A percentile compares a stretch with the other conserved stretches of the same genome.
phyloP scores from a whole-genome alignment of 1,284 basidiomycete genomes.

The Cutaneotrichosporon curvatum region DNA sequence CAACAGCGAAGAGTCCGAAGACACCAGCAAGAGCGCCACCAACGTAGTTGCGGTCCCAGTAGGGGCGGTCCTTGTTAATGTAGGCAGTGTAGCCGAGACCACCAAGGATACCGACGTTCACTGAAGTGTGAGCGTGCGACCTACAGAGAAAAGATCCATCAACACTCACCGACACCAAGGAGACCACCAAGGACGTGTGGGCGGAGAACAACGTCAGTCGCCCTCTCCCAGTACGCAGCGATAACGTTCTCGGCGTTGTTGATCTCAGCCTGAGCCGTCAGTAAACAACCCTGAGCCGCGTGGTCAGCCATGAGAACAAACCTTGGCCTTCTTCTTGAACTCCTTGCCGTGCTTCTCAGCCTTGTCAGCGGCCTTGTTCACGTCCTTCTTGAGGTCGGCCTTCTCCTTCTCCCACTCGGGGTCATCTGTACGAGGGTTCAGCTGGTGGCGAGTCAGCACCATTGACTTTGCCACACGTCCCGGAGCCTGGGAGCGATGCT shows the following conservation, averaged over 20 bases:
- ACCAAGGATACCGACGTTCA: constrained; percentile 64
- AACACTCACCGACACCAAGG: constrained; percentile 57
- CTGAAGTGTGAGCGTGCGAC: constrained; percentile 42
- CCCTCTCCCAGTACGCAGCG: constrained; percentile 53
- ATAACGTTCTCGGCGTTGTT: constrained; percentile 55
- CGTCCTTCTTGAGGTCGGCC: constrained; percentile 14
- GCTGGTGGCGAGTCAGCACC: constrained; percentile 4
- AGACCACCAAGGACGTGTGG: constrained; percentile 67
- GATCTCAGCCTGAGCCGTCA: constrained; percentile 31
- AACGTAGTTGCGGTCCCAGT: constrained; percentile 55
- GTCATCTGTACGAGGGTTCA: constrained; percentile 6
- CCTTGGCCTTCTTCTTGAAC: constrained; percentile 45
- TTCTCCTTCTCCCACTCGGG: constrained; percentile 17
- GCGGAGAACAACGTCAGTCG: constrained; percentile 58
- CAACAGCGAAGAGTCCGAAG: constrained; percentile 55
- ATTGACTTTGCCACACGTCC: neutral
- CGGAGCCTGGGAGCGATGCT: too few relatives aligned
- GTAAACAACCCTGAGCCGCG: too few relatives aligned
- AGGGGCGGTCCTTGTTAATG: constrained; percentile 57
- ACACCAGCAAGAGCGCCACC: constrained; percentile 54
- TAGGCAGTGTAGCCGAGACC: constrained; percentile 61
- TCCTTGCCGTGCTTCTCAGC: constrained; percentile 39
- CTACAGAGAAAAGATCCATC: neutral
- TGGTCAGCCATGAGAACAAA: constrained; percentile 48
- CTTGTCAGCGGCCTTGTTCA: constrained; percentile 11